phyloP scores from a whole-genome alignment of 2,329 filamentous ascomycete genomes.

The Zalaria obscura region DNA sequence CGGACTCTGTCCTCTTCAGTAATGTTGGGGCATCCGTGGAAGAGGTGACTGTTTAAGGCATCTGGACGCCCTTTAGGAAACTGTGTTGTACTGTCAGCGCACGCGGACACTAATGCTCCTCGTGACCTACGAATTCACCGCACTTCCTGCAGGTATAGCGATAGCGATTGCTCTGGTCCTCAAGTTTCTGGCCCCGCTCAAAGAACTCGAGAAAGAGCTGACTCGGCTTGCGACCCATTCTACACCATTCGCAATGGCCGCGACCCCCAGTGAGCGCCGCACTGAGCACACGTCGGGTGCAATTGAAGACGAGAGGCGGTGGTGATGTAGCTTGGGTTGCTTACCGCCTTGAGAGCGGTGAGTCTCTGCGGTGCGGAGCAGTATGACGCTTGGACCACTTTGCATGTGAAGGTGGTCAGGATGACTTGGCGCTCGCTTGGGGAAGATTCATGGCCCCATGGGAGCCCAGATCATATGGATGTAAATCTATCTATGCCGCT shows the following conservation, averaged over 20 bases:
- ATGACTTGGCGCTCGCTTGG: too few species aligned
- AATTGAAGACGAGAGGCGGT: too few species aligned
- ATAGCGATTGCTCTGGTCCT: slow-evolving; percentile 83
- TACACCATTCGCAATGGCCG: background rate
- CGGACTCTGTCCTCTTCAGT: slow-evolving; percentile 34
- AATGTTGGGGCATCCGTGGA: slow-evolving; percentile 69
- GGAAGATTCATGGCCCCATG: too few species aligned
- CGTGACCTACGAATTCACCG: slow-evolving; percentile 47
- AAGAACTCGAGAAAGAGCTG: slow-evolving; percentile 80
- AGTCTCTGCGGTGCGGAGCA: too few species aligned
- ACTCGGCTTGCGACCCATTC: slow-evolving; percentile 73
- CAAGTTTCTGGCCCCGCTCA: slow-evolving; percentile 69
- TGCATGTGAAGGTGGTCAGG: too few species aligned
- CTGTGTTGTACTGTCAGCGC: slow-evolving; percentile 16
- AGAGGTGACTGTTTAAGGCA: slow-evolving; percentile 64
- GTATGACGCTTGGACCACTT: too few species aligned
- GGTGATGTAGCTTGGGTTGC: too few species aligned
- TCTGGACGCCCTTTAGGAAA: slow-evolving; percentile 86
- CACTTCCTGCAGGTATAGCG: slow-evolving; percentile 82
- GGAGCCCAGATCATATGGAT: too few species aligned
- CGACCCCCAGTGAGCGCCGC: background rate
- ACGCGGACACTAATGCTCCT: background rate
- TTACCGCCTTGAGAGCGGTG: too few species aligned
- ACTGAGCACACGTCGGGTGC: background rate
- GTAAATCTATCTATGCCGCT: too few species aligned